These are phyloP conservation scores for Thermomyces lanuginosus DNA, from an alignment of 2,329 filamentous ascomycete genomes.

Conservation along the genomic window DNA sequence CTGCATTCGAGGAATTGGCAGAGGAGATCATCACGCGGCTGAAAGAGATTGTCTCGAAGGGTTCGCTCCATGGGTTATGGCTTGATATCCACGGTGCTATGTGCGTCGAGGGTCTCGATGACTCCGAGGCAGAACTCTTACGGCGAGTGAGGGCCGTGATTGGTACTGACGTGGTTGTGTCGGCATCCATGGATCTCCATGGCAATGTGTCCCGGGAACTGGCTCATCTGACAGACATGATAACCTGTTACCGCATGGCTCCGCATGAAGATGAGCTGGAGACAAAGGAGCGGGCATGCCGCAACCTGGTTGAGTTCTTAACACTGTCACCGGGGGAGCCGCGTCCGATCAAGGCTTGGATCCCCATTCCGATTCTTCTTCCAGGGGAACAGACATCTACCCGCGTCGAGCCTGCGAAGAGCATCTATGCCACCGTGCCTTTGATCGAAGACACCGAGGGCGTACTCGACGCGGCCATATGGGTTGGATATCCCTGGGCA, in stretches of 20 bases:
- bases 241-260: slow-evolving; percentile 39
- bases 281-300: slow-evolving; percentile 37
- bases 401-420: slow-evolving; percentile 35
- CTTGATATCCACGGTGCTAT: slow-evolving; percentile 43
- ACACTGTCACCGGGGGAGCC: slow-evolving; percentile 4
- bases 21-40: slow-evolving; percentile 28
- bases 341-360: slow-evolving; percentile 35
- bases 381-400: slow-evolving; percentile 42
- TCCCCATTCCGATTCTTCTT: slow-evolving; percentile 36
- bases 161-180: slow-evolving; percentile 32
- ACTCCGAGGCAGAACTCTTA: slow-evolving; percentile 34
- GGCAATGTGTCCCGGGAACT: slow-evolving; percentile 37
- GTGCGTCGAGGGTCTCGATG: slow-evolving; percentile 36
- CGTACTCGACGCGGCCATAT: slow-evolving; percentile 37
- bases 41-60: slow-evolving; percentile 15
- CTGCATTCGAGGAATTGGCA: slow-evolving; percentile 32
- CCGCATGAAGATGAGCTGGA: slow-evolving; percentile 37
- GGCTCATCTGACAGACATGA: slow-evolving; percentile 34
- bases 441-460: slow-evolving; percentile 25
- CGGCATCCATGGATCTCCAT: slow-evolving; percentile 41
- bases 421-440: slow-evolving; percentile 35
- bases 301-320: slow-evolving; percentile 31
- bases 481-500: slow-evolving; percentile 42
- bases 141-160: slow-evolving; percentile 30
- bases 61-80: slow-evolving; percentile 34